Percentiles rank a stretch among this genome's conserved stretches.
These are phyloP conservation scores for Marvania coccoides DNA, from an alignment of 139 green algal species.

Conservation along the genomic window DNA sequence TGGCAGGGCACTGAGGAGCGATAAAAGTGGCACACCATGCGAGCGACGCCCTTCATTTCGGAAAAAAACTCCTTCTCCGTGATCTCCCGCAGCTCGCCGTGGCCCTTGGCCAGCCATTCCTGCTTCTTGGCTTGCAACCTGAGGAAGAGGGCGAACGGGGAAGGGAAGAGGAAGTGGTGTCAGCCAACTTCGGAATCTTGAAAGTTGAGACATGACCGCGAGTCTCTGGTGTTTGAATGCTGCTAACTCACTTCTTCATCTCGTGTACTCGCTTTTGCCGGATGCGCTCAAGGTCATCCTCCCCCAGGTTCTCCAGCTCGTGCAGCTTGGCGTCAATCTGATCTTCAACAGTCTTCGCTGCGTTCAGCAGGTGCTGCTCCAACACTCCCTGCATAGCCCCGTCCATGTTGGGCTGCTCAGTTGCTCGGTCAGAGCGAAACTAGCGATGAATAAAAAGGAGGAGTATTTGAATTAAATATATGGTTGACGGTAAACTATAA, in stretches of 20 bases:
- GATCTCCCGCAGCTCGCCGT: constrained; percentile 79
- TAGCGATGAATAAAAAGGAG: too few species aligned
- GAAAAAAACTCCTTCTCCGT: constrained; percentile 94
- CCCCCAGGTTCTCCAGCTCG: constrained; percentile 79
- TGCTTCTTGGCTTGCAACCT: constrained; percentile 55
- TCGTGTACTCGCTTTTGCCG: constrained; percentile 46
- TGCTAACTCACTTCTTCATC: constrained; percentile 38
- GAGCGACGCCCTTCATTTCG: constrained; percentile 87
- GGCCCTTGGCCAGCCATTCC: constrained; percentile 79
- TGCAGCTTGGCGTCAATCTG: constrained; percentile 81
- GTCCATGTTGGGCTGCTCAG: neutral
- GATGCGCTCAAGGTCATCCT: constrained; percentile 81
- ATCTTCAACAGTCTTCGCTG: constrained; percentile 73
- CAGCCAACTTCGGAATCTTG: neutral
- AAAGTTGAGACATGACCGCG: too few species aligned
- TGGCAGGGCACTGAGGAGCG: constrained; percentile 82
- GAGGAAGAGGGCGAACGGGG: too few species aligned
- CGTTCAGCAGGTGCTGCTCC: constrained; percentile 19
- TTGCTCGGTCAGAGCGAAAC: neutral
- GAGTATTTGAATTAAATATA: too few species aligned
- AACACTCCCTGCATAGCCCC: constrained; percentile 19
- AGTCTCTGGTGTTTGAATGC: too few species aligned
- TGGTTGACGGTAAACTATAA: too few species aligned
- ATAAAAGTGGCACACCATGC: constrained; percentile 89
- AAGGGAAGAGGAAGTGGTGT: too few species aligned